Conservation (phyloP, 164 flowering plant species). For the Nelumbo lutea region DNA sequence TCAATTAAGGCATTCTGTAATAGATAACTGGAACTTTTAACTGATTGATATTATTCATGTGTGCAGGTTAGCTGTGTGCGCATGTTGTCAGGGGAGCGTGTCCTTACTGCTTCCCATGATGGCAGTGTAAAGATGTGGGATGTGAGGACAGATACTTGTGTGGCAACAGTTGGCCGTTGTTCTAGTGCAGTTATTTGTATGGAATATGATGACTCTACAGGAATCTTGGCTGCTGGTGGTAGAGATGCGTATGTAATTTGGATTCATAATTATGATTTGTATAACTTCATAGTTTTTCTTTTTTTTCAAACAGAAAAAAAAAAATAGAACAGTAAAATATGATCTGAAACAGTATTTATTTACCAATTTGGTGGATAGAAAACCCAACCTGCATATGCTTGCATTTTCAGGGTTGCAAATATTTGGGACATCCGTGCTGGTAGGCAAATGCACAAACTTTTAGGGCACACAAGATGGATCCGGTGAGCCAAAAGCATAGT, state of each 20-base stretch:
- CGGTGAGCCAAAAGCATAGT: conserved; percentile 35
- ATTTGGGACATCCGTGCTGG: conserved; percentile 99
- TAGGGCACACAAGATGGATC: conserved; percentile 94
- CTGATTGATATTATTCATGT: background rate
- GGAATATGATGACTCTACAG: conserved; percentile 97
- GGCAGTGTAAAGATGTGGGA: conserved; percentile 99
- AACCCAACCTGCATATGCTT: conserved; percentile 10
- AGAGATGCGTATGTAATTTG: conserved; percentile 74
- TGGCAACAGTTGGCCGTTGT: conserved; percentile 95
- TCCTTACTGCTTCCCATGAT: conserved; percentile 95
- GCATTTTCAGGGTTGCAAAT: conserved; percentile 58
- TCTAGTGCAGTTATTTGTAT: conserved; percentile 92
- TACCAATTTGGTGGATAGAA: conserved; percentile 1
- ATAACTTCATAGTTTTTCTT: no score
- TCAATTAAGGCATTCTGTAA: background rate
- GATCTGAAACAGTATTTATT: background rate
- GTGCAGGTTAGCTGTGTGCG: conserved; percentile 76
- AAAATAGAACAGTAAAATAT: no score
- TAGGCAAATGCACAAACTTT: conserved; percentile 88
- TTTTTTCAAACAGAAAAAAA: no score
- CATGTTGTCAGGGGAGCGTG: conserved; percentile 95
- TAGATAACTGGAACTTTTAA: conserved; percentile 1
- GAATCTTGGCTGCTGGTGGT: conserved; percentile 93
- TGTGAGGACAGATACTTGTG: conserved; percentile 94
- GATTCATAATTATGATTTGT: conserved; percentile 5